Conservation (phyloP, 257 asterid species). For the Nyctanthes arbortristis region DNA sequence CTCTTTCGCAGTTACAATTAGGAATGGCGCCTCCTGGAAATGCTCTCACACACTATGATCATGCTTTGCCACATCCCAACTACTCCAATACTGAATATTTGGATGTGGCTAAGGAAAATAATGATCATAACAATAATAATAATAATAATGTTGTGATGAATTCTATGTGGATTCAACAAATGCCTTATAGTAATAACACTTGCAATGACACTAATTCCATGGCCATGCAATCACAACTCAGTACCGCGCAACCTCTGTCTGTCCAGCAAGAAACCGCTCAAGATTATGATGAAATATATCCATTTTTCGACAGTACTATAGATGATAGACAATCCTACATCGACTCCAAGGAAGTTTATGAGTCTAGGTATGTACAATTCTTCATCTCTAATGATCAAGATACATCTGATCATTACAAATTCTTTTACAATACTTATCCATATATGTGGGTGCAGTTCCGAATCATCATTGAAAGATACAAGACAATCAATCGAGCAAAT, state of each 20-base stretch:
- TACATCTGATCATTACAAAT: too few species aligned
- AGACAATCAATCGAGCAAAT: slow-evolving; percentile 65
- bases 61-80: slow-evolving; percentile 30
- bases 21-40: slow-evolving; percentile 47
- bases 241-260: slow-evolving; percentile 31
- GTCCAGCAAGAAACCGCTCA: slow-evolving; percentile 44
- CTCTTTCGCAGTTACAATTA: slow-evolving; percentile 61
- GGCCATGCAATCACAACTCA: slow-evolving; percentile 48
- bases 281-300: slow-evolving; percentile 65
- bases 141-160: too few species aligned
- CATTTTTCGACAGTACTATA: slow-evolving; percentile 59
- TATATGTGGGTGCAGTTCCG: slow-evolving; percentile 78
- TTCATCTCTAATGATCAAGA: too few species aligned
- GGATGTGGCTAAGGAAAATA: slow-evolving; percentile 60
- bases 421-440: too few species aligned
- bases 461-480: slow-evolving; percentile 64
- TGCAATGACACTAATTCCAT: slow-evolving; percentile 33
- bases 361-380: slow-evolving; percentile 49
- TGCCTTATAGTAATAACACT: slow-evolving; percentile 35
- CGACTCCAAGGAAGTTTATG: slow-evolving; percentile 66
- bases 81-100: slow-evolving; percentile 32
- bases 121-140: too few species aligned
- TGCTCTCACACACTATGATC: slow-evolving; percentile 31
- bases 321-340: slow-evolving; percentile 76
- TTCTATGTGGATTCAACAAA: slow-evolving; percentile 55